A percentile compares a stretch with the other conserved stretches of the same genome.
Evolutionary conservation across 306 rosid genomes (phyloP).

Genomic region (Begonia fuchsioides): DNA sequence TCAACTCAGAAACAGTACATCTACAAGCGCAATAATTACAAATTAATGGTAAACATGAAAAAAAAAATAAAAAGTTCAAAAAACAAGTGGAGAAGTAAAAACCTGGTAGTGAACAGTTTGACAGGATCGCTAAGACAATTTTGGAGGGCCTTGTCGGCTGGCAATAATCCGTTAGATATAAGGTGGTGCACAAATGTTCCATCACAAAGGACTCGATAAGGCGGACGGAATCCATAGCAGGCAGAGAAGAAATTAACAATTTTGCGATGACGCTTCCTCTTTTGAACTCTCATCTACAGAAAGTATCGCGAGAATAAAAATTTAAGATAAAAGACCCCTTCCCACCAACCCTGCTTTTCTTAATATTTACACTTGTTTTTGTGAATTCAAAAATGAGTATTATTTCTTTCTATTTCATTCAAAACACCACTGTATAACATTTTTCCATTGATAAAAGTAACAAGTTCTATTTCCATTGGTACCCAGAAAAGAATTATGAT

Average conservation of each 20-base stretch:
- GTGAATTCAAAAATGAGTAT: no score
- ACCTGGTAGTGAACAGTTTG: constrained; percentile 73
- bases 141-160: constrained; percentile 49
- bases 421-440: no score
- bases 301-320: neutral
- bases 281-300: constrained; percentile 52
- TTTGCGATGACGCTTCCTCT: constrained; percentile 64
- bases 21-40: constrained; percentile 15
- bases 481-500: no score
- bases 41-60: neutral
- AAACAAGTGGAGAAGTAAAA: neutral
- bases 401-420: no score
- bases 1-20: constrained; percentile 61
- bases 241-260: constrained; percentile 49
- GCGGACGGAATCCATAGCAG: constrained; percentile 57
- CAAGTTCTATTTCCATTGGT: no score
- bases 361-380: no score
- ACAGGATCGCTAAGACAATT: constrained; percentile 40
- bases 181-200: constrained; percentile 73
- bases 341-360: no score
- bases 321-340: no score
- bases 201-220: constrained; percentile 65
- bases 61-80: neutral
- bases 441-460: no score
- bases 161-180: constrained; percentile 39